These are phyloP conservation scores for Aspergillus sp. DNA, from an alignment of 2,329 filamentous ascomycete species.

Conservation along the genomic window DNA sequence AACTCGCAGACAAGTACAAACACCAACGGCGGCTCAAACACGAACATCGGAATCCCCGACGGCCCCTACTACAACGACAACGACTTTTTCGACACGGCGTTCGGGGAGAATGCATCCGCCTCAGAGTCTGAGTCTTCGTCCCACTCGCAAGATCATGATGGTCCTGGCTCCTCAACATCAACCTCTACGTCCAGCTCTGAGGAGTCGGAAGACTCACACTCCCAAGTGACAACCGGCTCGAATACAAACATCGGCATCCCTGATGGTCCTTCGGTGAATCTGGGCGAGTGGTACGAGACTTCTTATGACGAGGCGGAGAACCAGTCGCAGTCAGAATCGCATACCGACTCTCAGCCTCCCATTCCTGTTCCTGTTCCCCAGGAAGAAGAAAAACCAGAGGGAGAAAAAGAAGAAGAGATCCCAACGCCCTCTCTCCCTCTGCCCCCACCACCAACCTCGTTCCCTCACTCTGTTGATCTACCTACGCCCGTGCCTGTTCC, in stretches of 20 bases:
- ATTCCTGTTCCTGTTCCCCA: not conserved
- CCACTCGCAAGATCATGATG: not conserved
- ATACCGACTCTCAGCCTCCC: not conserved
- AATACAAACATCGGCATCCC: conserved; percentile 22
- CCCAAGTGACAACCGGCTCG: conserved; percentile 20
- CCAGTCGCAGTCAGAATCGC: not conserved
- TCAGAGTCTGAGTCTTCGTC: not conserved
- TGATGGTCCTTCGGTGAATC: conserved; percentile 23
- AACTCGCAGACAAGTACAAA: conserved; percentile 10
- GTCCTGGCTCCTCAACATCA: not conserved
- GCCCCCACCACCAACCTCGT: conserved; percentile 2
- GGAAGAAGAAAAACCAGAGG: no score
- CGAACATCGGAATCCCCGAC: conserved; percentile 23
- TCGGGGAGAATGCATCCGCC: not conserved
- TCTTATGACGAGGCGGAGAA: not conserved
- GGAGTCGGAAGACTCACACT: not conserved
- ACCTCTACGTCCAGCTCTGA: conserved; percentile 2
- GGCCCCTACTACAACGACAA: conserved; percentile 20
- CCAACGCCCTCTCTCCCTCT: not conserved
- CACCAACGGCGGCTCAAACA: conserved; percentile 18
- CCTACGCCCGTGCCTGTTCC: conserved; percentile 4
- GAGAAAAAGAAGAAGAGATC: not conserved
- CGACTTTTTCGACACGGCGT: conserved; percentile 1
- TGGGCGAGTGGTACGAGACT: conserved; percentile 5
- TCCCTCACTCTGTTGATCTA: not conserved